Evolutionary conservation across 2,329 filamentous ascomycete species (phyloP), one percentile per base, ranked within the genome.

Genomic region (Apiospora aurea): DNA sequence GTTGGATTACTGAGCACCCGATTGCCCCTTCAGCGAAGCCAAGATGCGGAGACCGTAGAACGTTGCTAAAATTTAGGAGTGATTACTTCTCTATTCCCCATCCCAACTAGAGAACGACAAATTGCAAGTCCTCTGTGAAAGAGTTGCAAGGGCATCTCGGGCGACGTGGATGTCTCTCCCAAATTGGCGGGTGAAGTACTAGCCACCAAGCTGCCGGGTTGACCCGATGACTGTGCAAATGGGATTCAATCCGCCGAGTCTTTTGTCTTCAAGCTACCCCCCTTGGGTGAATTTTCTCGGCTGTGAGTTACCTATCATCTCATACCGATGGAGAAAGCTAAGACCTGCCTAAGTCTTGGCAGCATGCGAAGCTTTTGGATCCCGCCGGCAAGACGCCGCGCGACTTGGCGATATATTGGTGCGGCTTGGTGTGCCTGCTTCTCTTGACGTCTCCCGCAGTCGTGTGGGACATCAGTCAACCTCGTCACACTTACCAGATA

Each of bases 301-400:
- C 46, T 46, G n/a, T 70, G 21, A 26, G n/a, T 51, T 44, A 41
- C 24, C 26, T 38, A 51, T 43, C 43, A 47, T 29, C 57, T 57
- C 67, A 51, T 61, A 41, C 41, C 7, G 11, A 47, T 24, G 5
- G 29, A 26, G 69, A 21, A 47, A 38, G 69, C 57, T 34, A 41
- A 64, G 57, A 34, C 18, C 18, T 64, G 57, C 34, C 57, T 38
- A 38, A 41, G 34, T 29, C 57, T 64, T 64, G 57, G 41, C 34
- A 24, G 34, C 57, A 64, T 38, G 34, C 57, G 57, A 64, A 64
- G 57, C 57, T n/a, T 64, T 41, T 64, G 34, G 34, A 64, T 64
- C 57, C 57, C 57, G 57, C 34, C 34, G 34, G 10, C 21, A 38
- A 64, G 8, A 38, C 34, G 34, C 57, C 57, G 10, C 11, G 18